Conservation (phyloP, 225 moss, liverwort and hornwort genomes). For the Sphagnum tenellum region DNA sequence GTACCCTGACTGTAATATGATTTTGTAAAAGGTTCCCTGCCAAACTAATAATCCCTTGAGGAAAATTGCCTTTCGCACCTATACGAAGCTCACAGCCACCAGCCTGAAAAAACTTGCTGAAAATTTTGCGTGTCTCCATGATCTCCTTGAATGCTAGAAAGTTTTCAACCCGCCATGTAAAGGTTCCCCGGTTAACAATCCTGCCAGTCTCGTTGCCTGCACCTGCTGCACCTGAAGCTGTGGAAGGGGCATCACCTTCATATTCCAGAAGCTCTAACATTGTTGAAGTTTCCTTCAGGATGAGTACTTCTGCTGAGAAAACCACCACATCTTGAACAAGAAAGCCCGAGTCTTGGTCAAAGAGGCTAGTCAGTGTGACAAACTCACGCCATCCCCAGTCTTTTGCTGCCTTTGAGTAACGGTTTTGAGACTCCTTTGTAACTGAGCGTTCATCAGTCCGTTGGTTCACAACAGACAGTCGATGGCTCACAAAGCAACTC, state of each 20-base stretch:
- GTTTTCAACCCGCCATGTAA: conserved; percentile 99
- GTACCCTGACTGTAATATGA: no score
- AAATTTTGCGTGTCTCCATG: conserved; percentile 99
- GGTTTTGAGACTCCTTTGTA: conserved; percentile 98
- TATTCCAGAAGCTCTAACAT: conserved; percentile 95
- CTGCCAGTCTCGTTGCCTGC: conserved; percentile 88
- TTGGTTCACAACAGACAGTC: conserved; percentile 96
- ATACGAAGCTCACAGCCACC: conserved; percentile 99
- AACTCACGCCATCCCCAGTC: conserved; percentile 99
- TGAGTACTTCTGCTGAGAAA: conserved; percentile 96
- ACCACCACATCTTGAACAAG: conserved; percentile 96
- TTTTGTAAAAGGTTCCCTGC: no score
- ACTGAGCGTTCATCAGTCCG: conserved; percentile 94
- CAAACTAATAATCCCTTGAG: no score
- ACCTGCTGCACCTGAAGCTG: conserved; percentile 33
- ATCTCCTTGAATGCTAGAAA: conserved; percentile 99
- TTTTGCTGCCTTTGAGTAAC: conserved; percentile 98
- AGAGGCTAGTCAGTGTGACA: conserved; percentile 91
- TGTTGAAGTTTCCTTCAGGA: conserved; percentile 95
- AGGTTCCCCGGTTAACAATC: conserved; percentile 90
- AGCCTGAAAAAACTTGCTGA: conserved; percentile 99
- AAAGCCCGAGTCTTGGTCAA: conserved; percentile 98
- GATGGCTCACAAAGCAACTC: conserved; percentile 99
- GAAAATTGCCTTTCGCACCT: conserved; percentile 41
- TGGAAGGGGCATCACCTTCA: conserved; percentile 64